phyloP scores from a whole-genome alignment of 306 rosid genomes.

The Cercis canadensis region DNA sequence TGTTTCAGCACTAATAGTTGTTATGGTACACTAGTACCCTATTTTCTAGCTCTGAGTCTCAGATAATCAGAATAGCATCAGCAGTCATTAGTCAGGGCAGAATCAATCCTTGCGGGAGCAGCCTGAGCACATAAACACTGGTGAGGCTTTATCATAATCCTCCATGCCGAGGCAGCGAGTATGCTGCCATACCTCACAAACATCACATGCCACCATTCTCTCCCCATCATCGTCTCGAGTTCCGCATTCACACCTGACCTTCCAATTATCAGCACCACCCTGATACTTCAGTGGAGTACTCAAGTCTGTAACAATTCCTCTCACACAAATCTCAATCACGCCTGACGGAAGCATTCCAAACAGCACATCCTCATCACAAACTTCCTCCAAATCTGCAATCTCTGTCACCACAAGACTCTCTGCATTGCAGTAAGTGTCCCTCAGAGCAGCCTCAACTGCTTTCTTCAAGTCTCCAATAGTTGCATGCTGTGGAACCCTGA shows the following conservation, averaged over 20 bases:
- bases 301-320: conserved; percentile 58
- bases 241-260: conserved; percentile 82
- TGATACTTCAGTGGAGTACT: conserved; percentile 60
- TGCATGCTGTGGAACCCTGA: conserved; percentile 69
- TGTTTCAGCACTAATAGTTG: no score
- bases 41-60: no score
- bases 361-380: conserved; percentile 62
- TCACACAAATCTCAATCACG: conserved; percentile 54
- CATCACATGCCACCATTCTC: conserved; percentile 88
- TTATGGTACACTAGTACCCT: no score
- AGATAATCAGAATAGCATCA: no score
- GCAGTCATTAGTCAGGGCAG: background rate
- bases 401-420: conserved; percentile 60
- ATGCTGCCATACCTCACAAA: conserved; percentile 91
- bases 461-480: conserved; percentile 74
- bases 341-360: conserved; percentile 71
- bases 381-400: conserved; percentile 54
- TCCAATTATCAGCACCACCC: conserved; percentile 75
- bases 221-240: conserved; percentile 90
- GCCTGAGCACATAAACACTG: conserved; percentile 68
- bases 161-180: conserved; percentile 74
- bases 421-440: conserved; percentile 78
- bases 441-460: conserved; percentile 69
- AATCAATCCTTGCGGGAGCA: conserved; percentile 64
- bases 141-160: conserved; percentile 68